phyloP scores from a whole-genome alignment of 179 eudicot species.

The Camellia oleifera region DNA sequence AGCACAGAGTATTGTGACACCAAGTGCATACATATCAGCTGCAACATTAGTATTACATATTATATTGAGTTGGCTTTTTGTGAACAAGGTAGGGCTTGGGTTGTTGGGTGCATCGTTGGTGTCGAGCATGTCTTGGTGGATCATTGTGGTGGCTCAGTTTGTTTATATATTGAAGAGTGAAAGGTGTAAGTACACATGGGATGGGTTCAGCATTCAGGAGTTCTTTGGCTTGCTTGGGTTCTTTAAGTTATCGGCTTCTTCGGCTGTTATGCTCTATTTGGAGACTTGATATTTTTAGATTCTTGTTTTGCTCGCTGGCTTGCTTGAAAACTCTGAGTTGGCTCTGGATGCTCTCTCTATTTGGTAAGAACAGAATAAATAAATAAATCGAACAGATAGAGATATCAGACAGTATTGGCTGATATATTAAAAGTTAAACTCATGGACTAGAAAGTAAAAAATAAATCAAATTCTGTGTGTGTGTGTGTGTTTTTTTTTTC shows the following conservation, averaged over 20 bases:
- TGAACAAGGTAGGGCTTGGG: too few species aligned
- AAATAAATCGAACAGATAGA: too few species aligned
- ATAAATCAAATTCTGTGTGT: too few species aligned
- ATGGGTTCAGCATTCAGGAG: slow-evolving; percentile 18
- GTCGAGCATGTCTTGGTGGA: slow-evolving; percentile 24
- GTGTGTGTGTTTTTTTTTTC: too few species aligned
- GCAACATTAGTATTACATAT: too few species aligned
- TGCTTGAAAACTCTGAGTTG: slow-evolving; percentile 20
- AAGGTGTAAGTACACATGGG: slow-evolving; percentile 20
- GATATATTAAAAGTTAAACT: too few species aligned
- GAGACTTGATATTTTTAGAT: slow-evolving; percentile 23
- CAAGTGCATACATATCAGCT: too few species aligned
- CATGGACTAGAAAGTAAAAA: too few species aligned
- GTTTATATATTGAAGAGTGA: slow-evolving; percentile 13
- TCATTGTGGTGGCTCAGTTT: slow-evolving; percentile 17
- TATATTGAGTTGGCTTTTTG: too few species aligned
- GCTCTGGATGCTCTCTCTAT: slow-evolving; percentile 24
- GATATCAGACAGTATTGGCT: too few species aligned
- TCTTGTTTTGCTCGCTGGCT: slow-evolving; percentile 19
- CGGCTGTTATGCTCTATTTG: slow-evolving; percentile 26
- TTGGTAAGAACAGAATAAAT: slow-evolving; percentile 7
- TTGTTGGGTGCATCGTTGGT: background rate
- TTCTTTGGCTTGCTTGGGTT: slow-evolving; percentile 22
- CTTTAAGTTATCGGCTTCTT: slow-evolving; percentile 22
- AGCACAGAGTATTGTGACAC: too few species aligned